Base-by-base conservation (phyloP, 2,329 filamentous ascomycete species). In the Aspergillus eucalypticola region DNA sequence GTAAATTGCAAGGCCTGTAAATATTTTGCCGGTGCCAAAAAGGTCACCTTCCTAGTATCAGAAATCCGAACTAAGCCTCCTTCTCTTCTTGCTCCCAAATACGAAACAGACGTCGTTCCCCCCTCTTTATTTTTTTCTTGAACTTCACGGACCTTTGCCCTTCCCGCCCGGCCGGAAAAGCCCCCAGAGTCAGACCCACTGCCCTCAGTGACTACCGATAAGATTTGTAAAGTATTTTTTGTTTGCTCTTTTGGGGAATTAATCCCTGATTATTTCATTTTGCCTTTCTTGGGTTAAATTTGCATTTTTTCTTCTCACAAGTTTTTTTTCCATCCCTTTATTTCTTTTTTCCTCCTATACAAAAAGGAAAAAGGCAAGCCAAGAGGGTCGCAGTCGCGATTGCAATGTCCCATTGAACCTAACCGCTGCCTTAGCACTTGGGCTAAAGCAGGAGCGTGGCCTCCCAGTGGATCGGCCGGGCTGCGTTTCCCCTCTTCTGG, bases 331-430 rank as follows among this genome's bases (percentile, higher is more conserved):
- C 5, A 11, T 29, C 4, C 7, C 23, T 25, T 25, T 25, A 29
- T 29, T 29, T 29, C 10, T 4, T 29, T 10, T 29, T 29, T 29
- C 11, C 10, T 29, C 27, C 11, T 35, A 35, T 35, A 35, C 32
- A 13, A 13, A 15, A 35, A 13, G 11, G 8, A 17, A 50, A 17
- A 29, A 17, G 46, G 23, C 57, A 55, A 57, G 56, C 19, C 59
- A 53, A 35, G 32, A 5, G 27, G 35, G 52, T 52, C 51, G 56
- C 53, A 56, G 57, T 58, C 17, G 27, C 27, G 35, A 61, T 46
- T 44, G 21, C 55, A 51, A 59, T 51, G 32, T 48, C 53, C 59
- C 61, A 62, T 58, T 56, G 41, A 60, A 59, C 53, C 58, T 58
- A 60, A 54, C 61, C 59, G 61, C 58, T 46, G 51, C 38, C 54